Conservation (phyloP, 768 basidiomycete species). For the Tylopilus cervinicoccineus region DNA sequence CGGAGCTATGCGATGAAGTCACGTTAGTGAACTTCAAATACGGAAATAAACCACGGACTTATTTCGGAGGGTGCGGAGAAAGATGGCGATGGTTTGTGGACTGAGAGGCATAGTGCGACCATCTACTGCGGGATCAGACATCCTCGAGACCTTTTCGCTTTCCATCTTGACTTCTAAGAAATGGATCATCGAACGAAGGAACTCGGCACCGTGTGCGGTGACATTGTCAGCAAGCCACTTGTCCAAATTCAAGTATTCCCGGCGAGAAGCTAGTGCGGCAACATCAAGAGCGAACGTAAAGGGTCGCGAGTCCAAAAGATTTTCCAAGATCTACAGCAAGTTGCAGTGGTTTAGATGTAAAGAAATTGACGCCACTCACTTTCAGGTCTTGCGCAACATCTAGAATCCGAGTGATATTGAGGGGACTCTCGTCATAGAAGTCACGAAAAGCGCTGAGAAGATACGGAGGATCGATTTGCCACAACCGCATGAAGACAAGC, state of each 20-base stretch:
- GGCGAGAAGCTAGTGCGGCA: constrained; percentile 86
- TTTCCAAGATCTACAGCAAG: constrained; percentile 70
- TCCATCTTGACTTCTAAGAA: constrained; percentile 94
- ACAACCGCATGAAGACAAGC: constrained; percentile 94
- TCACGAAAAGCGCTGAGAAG: constrained; percentile 86
- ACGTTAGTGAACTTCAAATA: constrained; percentile 3
- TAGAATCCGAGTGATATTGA: constrained; percentile 91
- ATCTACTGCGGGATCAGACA: constrained; percentile 76
- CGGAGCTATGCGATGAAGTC: constrained; percentile 45
- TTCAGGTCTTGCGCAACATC: constrained; percentile 96
- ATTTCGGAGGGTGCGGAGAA: constrained; percentile 83
- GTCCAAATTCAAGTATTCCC: constrained; percentile 93
- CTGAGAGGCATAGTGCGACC: constrained; percentile 83
- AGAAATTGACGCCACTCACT: constrained; percentile 39
- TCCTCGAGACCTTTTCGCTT: constrained; percentile 71
- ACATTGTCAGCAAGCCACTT: constrained; percentile 95
- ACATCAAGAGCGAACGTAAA: constrained; percentile 91
- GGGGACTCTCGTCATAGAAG: constrained; percentile 87
- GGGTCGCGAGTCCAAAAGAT: constrained; percentile 85
- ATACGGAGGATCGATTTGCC: constrained; percentile 85
- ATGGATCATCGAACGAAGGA: constrained; percentile 80
- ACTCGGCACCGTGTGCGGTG: constrained; percentile 74
- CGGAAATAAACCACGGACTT: constrained; percentile 46
- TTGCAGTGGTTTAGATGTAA: constrained; percentile 1
- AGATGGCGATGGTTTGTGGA: constrained; percentile 86